Conservation (phyloP, 768 basidiomycete genomes). For the Xerocomellus chrysenteron region DNA sequence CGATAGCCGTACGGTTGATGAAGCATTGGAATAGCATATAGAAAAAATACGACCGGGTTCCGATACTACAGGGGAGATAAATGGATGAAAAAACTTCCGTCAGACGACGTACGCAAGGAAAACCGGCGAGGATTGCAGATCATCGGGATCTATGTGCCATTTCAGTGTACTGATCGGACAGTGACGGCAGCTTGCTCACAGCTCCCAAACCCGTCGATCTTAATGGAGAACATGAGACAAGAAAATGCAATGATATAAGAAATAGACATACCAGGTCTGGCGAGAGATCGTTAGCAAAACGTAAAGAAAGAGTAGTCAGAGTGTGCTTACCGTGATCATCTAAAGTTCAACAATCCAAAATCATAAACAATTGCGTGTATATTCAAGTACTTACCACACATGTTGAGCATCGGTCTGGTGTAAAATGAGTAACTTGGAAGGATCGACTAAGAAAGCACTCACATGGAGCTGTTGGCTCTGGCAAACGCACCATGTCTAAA, state of each 20-base stretch:
- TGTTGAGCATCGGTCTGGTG: constrained; percentile 81
- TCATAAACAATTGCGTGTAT: not conserved
- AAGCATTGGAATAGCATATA: constrained; percentile 95
- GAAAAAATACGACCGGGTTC: constrained; percentile 84
- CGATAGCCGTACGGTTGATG: constrained; percentile 57
- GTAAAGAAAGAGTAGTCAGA: not conserved
- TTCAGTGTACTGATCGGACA: not conserved
- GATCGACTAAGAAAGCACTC: constrained; percentile 27
- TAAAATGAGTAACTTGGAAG: not conserved
- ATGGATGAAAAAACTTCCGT: not conserved
- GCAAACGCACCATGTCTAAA: constrained; percentile 92
- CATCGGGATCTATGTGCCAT: constrained; percentile 66
- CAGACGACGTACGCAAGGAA: constrained; percentile 58
- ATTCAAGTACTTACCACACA: constrained; percentile 57
- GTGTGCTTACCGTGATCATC: constrained; percentile 72
- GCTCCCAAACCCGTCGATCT: constrained; percentile 85
- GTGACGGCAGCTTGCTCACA: constrained; percentile 46
- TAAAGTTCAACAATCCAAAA: constrained; percentile 24
- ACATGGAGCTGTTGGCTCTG: constrained; percentile 89
- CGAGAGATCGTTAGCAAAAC: constrained; percentile 14
- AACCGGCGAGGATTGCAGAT: constrained; percentile 68
- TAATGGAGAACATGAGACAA: not conserved
- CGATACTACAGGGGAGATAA: constrained; percentile 54
- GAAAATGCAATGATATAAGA: not conserved
- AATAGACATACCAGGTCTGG: constrained; percentile 46